Evolutionary conservation across 805 yeast genomes (phyloP), one percentile per base, ranked within the genome.

Genomic region (Nematodospora valgi): DNA sequence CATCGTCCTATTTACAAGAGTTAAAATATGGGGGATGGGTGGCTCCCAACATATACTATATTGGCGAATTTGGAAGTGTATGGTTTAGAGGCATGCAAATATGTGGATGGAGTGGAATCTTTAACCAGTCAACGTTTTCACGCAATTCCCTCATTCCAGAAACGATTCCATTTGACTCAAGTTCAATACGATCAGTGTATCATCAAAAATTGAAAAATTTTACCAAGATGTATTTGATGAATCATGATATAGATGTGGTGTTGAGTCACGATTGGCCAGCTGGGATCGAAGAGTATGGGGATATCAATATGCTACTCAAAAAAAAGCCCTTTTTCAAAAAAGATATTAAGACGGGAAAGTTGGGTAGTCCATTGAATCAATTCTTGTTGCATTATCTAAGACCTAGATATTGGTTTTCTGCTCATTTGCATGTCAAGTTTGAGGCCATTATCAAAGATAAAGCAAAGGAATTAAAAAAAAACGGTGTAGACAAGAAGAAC

Each of bases 201-300:
- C 96, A 93, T 57, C 78, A 81, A 34, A 74, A 89, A 23, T 74
- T 83, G 30, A 68, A 69, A 35, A 83, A 82, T 38, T 75, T 74
- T 37, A 43, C 78, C 23, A 83, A 82, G 42, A 59, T 86, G 46
- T 58, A 65, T 45, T 45, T 73, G 47, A 47, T 73, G 39, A 39
- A 46, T 9, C 41, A 42, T 4, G 40, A 46, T 9, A 30, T 77
- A 5, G 84, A 86, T 46, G 53, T 88, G 1, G 68, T 82, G 53
- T 41, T 91, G 35, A 75, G 86, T 21, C 98, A 93, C 58, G 98
- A 93, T 62, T 93, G 98, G 98, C 98, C 98, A 0, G 79, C 70
- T 26, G 86, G 84, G 3, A 79, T 89, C 7, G 82, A 72, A 27
- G 59, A 75, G 4, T 60, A 73, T 54, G 98, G 97, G 0, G 56